These are phyloP conservation scores for Penicillium thymicola DNA, from an alignment of 2,329 filamentous ascomycete species.

Conservation along the genomic window DNA sequence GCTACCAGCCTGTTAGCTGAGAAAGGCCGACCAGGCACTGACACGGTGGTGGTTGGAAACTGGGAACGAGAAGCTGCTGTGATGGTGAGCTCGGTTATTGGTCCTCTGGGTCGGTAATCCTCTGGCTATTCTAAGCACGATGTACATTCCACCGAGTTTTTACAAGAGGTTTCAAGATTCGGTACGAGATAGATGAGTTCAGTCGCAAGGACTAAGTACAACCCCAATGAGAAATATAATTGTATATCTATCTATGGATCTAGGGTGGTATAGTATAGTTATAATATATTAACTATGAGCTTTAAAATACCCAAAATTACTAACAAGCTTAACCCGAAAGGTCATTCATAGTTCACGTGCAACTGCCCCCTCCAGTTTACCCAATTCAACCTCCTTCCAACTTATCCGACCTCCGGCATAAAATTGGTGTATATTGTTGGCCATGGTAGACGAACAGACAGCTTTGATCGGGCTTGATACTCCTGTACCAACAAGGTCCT, in stretches of 20 bases:
- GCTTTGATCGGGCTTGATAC: no score
- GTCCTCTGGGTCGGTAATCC: conserved; percentile 42
- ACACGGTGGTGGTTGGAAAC: conserved; percentile 49
- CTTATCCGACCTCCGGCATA: no score
- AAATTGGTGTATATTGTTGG: no score
- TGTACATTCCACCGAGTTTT: neutral
- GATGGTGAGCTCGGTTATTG: conserved; percentile 82
- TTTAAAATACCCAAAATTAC: no score
- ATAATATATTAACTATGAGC: no score
- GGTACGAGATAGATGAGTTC: neutral
- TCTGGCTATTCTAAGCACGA: neutral
- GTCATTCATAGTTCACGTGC: no score
- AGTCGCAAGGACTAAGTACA: neutral
- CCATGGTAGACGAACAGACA: no score
- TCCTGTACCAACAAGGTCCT: no score
- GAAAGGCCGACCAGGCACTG: conserved; percentile 43
- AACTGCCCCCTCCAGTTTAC: no score
- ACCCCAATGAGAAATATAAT: neutral
- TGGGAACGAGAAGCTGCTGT: conserved; percentile 94
- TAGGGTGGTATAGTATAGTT: no score
- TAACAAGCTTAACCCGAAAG: no score
- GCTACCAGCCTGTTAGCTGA: conserved; percentile 49
- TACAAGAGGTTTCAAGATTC: neutral
- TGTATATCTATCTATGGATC: neutral
- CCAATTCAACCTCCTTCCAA: no score